Evolutionary conservation across 73 alveolate species (phyloP).

Genomic region (Stentor roeselii): DNA sequence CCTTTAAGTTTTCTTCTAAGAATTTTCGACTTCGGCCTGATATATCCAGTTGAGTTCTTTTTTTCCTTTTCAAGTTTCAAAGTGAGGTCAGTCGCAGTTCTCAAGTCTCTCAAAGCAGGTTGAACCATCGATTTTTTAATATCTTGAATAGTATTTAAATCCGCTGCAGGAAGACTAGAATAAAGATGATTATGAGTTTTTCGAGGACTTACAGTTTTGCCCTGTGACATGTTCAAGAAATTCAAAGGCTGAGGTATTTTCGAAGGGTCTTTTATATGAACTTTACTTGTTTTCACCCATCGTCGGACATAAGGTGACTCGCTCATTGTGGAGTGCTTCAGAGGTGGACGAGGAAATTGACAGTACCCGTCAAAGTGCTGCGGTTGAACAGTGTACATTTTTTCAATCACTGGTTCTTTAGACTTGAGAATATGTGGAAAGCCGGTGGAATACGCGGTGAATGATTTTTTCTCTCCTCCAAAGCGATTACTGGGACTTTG

Average conservation of each 20-base stretch:
- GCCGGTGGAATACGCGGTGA: neutral
- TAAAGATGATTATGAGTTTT: no score
- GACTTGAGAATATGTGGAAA: neutral
- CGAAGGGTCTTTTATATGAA: neutral
- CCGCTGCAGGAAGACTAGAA: neutral
- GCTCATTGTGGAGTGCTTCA: neutral
- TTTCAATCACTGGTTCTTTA: neutral
- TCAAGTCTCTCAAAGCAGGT: neutral
- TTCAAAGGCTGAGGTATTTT: neutral
- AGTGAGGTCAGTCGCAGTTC: slow-evolving; percentile 4
- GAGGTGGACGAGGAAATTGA: neutral
- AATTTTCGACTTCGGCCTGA: neutral
- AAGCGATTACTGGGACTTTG: neutral
- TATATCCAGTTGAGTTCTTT: neutral
- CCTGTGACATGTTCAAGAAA: neutral
- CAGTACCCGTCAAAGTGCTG: slow-evolving; percentile 14
- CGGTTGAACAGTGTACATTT: slow-evolving; percentile 1
- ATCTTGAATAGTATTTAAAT: neutral
- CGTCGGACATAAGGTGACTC: neutral
- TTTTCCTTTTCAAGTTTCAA: slow-evolving; percentile 5
- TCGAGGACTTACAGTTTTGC: neutral
- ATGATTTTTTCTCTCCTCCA: neutral
- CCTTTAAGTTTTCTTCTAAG: neutral
- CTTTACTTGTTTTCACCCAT: neutral
- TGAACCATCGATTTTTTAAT: neutral